phyloP scores from a whole-genome alignment of 2,329 filamentous ascomycete genomes.

The Exophiala bonariae region DNA sequence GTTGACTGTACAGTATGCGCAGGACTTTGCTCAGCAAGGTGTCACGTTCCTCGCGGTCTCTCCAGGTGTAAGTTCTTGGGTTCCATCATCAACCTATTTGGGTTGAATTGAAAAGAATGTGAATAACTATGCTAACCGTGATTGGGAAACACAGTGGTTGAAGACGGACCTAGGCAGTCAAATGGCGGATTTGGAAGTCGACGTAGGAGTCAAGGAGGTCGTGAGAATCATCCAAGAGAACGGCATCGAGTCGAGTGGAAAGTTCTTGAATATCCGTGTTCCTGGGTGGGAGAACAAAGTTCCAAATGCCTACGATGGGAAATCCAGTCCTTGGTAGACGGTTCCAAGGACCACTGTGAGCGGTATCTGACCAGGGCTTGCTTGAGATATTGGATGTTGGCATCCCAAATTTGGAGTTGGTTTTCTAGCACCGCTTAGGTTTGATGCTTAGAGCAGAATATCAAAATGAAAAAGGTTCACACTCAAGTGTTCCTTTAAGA shows the following conservation, averaged over 20 bases:
- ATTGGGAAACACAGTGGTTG: constrained; percentile 40
- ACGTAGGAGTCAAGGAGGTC: constrained; percentile 39
- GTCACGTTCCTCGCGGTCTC: constrained; percentile 45
- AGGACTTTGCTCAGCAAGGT: constrained; percentile 38
- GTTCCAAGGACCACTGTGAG: no score
- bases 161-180: constrained; percentile 45
- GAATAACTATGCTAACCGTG: no score
- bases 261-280: constrained; percentile 47
- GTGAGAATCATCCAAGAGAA: constrained; percentile 46
- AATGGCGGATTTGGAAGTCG: constrained; percentile 43
- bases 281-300: constrained; percentile 38
- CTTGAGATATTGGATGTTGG: no score
- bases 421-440: no score
- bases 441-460: no score
- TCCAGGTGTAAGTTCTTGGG: constrained; percentile 44
- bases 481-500: no score
- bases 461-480: no score
- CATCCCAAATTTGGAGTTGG: no score
- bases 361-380: no score
- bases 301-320: constrained; percentile 42
- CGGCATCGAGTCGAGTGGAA: constrained; percentile 45
- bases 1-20: constrained; percentile 47
- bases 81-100: neutral
- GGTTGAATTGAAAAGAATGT: no score
- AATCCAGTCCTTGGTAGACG: constrained; percentile 35